Base-by-base conservation (phyloP, 495 filamentous ascomycete genomes). In the Darksidea phi region DNA sequence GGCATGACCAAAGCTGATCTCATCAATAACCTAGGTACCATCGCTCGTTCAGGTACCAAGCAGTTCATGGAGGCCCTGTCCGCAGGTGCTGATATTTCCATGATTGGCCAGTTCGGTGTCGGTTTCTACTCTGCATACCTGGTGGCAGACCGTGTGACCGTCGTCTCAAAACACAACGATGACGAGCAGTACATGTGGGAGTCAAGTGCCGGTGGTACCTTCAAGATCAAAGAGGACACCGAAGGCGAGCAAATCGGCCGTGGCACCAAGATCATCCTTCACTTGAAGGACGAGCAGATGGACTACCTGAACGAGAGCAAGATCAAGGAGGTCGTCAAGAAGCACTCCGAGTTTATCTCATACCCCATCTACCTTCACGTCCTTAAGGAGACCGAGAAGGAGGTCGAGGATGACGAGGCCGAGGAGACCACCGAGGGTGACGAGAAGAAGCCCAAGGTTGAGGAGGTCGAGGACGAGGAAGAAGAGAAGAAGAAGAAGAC, bases 101-200 rank as follows among this genome's bases (percentile, higher is more conserved):
- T 98, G 94, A 98, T 98, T 78, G 94, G 94, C 71, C 94, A 98
- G 82, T 98, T 98, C 79, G 94, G 94, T 93, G 94, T 98, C 71
- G 94, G 94, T 89, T 98, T 98, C 90, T 98, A 98, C 86, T 98
- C 94, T 53, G 94, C 94, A 66, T 98, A 98, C 84, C 90, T 98
- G 55, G 94, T 98, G 70, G 94, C 94, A 71, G 94, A 98, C 85
- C 84, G 82, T 64, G 94, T 98, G 68, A 95, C 89, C 69, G 90
- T 97, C 70, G 71, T 95, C 73, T 96, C 93, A 67, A 98, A 97
- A 86, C 81, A 96, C 86, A 98, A 98, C 75, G 94, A 98, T 82
- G 94, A 98, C 71, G 94, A 97, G 84, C 94, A 98, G 82, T 98
- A 98, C 83, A 82, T 96, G 77, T 98, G 94, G 94, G 94, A 97